Percentiles rank a stretch among this genome's conserved stretches.
Evolutionary conservation across 305 asterid genomes (phyloP).

Genomic region (Fraxinus nigra): DNA sequence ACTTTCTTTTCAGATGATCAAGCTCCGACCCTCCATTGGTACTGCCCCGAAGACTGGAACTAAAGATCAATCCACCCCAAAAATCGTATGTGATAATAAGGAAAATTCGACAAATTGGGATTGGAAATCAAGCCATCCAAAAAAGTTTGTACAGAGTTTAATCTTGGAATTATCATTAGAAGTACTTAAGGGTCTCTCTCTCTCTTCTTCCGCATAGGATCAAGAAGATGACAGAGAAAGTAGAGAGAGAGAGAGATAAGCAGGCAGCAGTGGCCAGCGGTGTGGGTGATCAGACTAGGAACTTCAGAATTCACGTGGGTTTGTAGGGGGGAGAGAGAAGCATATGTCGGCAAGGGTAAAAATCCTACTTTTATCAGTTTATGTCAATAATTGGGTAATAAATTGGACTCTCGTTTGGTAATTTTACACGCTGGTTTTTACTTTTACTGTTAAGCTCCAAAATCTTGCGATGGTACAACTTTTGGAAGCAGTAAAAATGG

Average conservation of each 20-base stretch:
- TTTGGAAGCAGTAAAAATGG: constrained; percentile 20
- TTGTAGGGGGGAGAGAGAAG: constrained; percentile 18
- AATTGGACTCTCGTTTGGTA: constrained; percentile 10
- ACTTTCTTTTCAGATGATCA: constrained; percentile 74
- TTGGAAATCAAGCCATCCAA: neutral
- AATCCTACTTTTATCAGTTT: neutral
- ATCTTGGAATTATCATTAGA: neutral
- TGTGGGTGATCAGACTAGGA: neutral
- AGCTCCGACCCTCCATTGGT: constrained; percentile 86
- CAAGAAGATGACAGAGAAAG: constrained; percentile 23
- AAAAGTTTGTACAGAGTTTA: constrained; percentile 27
- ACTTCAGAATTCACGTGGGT: constrained; percentile 47
- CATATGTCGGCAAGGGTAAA: constrained; percentile 34
- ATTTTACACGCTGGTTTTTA: neutral
- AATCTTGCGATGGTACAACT: constrained; percentile 22
- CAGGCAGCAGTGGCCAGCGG: constrained; percentile 16
- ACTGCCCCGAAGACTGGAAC: constrained; percentile 59
- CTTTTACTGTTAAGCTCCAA: constrained; percentile 5
- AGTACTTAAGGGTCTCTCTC: neutral
- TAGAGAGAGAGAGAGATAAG: constrained; percentile 6
- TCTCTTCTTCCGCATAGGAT: constrained; percentile 4
- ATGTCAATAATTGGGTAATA: constrained; percentile 24
- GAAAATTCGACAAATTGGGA: neutral
- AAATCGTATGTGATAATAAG: neutral
- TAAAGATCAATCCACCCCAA: constrained; percentile 21